Evolutionary conservation across 495 filamentous ascomycete species (phyloP), one percentile per base, ranked within the genome.

Genomic region (Oleoguttula mirabilis): DNA sequence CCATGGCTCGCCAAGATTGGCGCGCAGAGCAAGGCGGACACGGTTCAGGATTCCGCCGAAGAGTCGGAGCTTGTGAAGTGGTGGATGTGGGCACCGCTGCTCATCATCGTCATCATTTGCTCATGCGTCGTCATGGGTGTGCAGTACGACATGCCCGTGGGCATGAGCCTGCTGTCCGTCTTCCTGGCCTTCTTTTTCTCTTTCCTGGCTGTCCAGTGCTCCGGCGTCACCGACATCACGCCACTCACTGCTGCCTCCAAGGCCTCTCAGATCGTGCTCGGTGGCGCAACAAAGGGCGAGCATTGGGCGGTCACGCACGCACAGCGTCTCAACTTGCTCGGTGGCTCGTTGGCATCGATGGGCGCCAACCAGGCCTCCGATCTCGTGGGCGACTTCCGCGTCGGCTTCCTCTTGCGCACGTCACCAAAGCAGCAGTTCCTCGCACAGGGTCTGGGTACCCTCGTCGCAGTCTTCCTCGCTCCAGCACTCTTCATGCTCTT

Each of bases 231-330:
- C 32, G 76, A 79, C 46, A 66, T 70, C 44, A 77, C 76, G 0
- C 77, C 77, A 4, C 59, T 81, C 17, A 80, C 77, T 2, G 72
- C 77, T n/a, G 70, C 73, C 11, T 66, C 73, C 39, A 81, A 81
- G 55, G 76, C 76, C 10, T 75, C 72, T 36, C 77, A 81, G 60
- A 68, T 80, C 44, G 55, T 81, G 47, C 71, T 81, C 35, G 77
- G 77, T 36, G 76, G 66, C 35, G 76, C 71, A 21, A 77, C 77
- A 7, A 65, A 63, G 6, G 57, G 64, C 47, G 59, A 66, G 21
- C 62, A 63, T 40, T 70, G 62, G 54, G 44, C 52, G 19, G 42
- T 69, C 24, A 31, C 51, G 4, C 62, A 70, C 19, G 71, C 75
- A 1, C 76, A 78, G 51, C 64, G 62, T 37, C 60, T 80, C 52